A percentile compares a stretch with the other conserved stretches of the same genome.
These are phyloP conservation scores for Eutrema japonicum DNA, from an alignment of 345 rosid genomes.

Conservation along the genomic window DNA sequence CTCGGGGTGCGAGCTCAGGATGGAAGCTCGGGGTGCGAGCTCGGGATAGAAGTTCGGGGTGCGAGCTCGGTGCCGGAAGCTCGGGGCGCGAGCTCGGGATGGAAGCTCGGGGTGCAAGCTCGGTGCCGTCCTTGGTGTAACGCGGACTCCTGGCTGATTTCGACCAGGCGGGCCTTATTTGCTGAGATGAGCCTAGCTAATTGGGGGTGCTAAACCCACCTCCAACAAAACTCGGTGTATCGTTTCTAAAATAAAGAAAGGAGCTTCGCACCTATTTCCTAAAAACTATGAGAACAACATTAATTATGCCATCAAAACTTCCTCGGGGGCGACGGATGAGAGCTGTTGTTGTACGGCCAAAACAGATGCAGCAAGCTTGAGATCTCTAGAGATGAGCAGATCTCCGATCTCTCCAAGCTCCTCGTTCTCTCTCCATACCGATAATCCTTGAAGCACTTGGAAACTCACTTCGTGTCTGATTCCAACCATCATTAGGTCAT, in stretches of 20 bases:
- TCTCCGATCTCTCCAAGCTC: conserved; percentile 50
- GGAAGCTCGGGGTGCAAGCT: too few relatives aligned
- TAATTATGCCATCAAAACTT: neutral
- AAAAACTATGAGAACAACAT: neutral
- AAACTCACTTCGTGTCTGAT: conserved; percentile 42
- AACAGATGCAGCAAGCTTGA: conserved; percentile 36
- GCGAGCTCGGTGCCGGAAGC: too few relatives aligned
- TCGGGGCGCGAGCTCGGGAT: too few relatives aligned
- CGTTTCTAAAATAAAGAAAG: neutral
- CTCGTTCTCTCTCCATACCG: conserved; percentile 46
- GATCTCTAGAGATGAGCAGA: conserved; percentile 44
- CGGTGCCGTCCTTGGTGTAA: too few relatives aligned
- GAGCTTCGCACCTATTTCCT: neutral
- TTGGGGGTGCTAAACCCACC: too few relatives aligned
- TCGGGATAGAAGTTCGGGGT: too few relatives aligned
- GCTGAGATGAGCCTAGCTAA: too few relatives aligned
- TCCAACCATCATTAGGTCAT: conserved; percentile 48
- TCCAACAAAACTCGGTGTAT: neutral
- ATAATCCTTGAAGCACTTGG: conserved; percentile 36
- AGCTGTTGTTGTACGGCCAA: conserved; percentile 47
- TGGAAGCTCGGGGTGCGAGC: too few relatives aligned
- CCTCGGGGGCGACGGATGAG: conserved; percentile 24
- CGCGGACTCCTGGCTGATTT: too few relatives aligned
- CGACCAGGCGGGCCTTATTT: too few relatives aligned
- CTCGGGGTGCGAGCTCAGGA: too few relatives aligned